Evolutionary conservation across 2,329 filamentous ascomycete genomes (phyloP).

Genomic region (Stemphylium beticola): DNA sequence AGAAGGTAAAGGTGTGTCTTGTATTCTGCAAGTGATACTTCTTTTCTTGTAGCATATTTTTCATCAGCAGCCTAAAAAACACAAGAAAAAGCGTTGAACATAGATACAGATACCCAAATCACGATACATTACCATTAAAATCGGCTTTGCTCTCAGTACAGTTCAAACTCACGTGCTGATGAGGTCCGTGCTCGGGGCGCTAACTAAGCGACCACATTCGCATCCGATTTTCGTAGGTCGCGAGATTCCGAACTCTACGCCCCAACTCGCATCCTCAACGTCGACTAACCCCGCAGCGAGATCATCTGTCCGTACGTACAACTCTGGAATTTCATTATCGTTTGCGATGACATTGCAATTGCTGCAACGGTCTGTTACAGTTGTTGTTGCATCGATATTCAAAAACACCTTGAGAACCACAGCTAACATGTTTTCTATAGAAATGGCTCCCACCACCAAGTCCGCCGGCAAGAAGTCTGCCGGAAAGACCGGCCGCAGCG

Average conservation of each 20-base stretch:
- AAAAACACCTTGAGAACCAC: neutral
- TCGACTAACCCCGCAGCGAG: slow-evolving; percentile 37
- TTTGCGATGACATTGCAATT: neutral
- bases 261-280: slow-evolving; percentile 28
- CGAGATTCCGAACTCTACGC: slow-evolving; percentile 26
- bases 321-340: neutral
- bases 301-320: slow-evolving; percentile 35
- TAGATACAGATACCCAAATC: slow-evolving; percentile 8
- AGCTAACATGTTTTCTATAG: slow-evolving; percentile 31
- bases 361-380: neutral
- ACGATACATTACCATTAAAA: neutral
- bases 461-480: slow-evolving; percentile 64
- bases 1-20: slow-evolving; percentile 3
- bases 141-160: neutral
- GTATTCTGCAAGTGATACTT: neutral
- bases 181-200: slow-evolving; percentile 11
- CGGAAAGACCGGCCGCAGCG: slow-evolving; percentile 77
- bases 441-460: slow-evolving; percentile 52
- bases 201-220: slow-evolving; percentile 27
- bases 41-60: neutral
- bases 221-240: slow-evolving; percentile 24
- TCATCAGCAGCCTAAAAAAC: neutral
- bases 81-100: slow-evolving; percentile 1
- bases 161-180: slow-evolving; percentile 6
- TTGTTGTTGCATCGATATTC: neutral